Base-by-base conservation (phyloP, 805 yeast species). In the Spathaspora arborariae region DNA sequence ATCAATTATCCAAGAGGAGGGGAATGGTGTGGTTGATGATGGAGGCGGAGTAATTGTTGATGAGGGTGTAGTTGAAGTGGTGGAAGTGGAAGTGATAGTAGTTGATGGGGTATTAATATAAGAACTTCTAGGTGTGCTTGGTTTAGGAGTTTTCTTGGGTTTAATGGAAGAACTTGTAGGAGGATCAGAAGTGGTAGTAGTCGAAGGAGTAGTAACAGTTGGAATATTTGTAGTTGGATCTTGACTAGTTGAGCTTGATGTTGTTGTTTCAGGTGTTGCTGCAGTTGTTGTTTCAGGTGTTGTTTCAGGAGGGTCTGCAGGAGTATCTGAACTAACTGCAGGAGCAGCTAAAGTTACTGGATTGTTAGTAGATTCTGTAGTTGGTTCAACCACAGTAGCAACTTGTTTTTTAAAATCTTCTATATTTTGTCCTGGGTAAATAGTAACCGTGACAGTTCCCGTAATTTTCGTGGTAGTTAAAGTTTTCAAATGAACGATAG, bases 361-460 rank as follows among this genome's bases (percentile, higher is more conserved):
- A 10, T 24, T n/a, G n/a, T n/a, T n/a, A n/a, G n/a, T n/a, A n/a
- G n/a, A 13, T 24, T 24, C 27, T 9, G 27, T 9, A 24, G 27
- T 24, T 24, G 27, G 3, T 24, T 24, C 27, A 4, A 24, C 27
- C 8, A 3, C 11, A 24, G 27, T 24, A 7, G 27, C 8, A 24
- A n/a, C n/a, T n/a, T n/a, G n/a, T n/a, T n/a, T n/a, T n/a, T n/a
- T n/a, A n/a, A n/a, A n/a, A 8, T 3, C 4, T 30, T 15, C 16
- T 30, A 30, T 30, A 3, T 7, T 30, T 30, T 30, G 18, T 4
- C 35, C 35, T 15, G 35, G 35, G 3, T 10, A 13, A 30, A 30
- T 15, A 4, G 76, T 72, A 35, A 65, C 70, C 6, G 77, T 72
- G 15, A 75, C 74, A 37, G 76, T 72, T 55, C 70, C 71, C 22